phyloP scores from a whole-genome alignment of 164 flowering plant species.

The Annona cherimola region DNA sequence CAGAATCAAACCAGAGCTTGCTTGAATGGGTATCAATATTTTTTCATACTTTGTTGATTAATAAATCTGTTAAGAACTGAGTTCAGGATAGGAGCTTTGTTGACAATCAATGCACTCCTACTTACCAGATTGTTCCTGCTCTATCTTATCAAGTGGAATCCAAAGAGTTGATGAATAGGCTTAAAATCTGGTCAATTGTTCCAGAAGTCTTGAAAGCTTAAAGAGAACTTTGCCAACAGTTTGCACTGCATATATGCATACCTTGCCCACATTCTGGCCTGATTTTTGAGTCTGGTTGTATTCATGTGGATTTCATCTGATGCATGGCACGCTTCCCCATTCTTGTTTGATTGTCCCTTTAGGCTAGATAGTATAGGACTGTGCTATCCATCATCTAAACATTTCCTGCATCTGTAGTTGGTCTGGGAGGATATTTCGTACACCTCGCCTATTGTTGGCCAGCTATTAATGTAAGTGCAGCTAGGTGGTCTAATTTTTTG shows the following conservation, averaged over 20 bases:
- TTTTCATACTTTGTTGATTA: neutral
- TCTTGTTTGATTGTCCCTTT: neutral
- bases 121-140: neutral
- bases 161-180: neutral
- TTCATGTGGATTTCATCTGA: neutral
- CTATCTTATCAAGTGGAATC: neutral
- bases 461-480: too few relatives aligned
- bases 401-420: too few relatives aligned
- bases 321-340: neutral
- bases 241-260: neutral
- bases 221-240: neutral
- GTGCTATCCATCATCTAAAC: too few relatives aligned
- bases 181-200: neutral
- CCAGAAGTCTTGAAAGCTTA: neutral
- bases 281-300: neutral
- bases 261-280: neutral
- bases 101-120: neutral
- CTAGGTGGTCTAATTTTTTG: too few relatives aligned
- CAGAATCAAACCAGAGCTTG: constrained; percentile 41
- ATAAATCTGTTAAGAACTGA: neutral
- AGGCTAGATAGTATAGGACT: too few relatives aligned
- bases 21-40: constrained; percentile 59
- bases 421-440: too few relatives aligned
- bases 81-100: neutral
- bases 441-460: too few relatives aligned